A percentile compares a stretch with the other conserved stretches of the same genome.
These are phyloP conservation scores for Coniferiporia weirii DNA, from an alignment of 1,284 basidiomycete genomes.

Conservation along the genomic window DNA sequence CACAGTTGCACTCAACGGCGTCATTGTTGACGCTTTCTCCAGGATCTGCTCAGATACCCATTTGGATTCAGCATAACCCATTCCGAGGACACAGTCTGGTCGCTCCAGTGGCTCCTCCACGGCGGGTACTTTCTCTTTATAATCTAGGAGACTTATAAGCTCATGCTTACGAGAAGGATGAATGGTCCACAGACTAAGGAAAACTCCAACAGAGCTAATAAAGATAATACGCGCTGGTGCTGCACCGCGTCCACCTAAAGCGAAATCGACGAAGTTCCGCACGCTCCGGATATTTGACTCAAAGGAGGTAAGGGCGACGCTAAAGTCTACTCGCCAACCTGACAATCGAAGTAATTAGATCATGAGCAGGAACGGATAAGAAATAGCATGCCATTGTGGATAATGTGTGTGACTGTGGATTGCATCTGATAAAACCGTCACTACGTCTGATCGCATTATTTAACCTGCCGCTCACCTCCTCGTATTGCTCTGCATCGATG, in stretches of 20 bases:
- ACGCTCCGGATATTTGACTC: conserved; percentile 22
- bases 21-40: conserved; percentile 21
- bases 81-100: conserved; percentile 20
- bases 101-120: conserved; percentile 23
- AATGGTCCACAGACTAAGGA: conserved; percentile 22
- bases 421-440: not conserved
- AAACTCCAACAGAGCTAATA: conserved; percentile 30
- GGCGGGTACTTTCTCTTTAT: conserved; percentile 16
- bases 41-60: conserved; percentile 32
- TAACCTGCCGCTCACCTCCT: conserved; percentile 23
- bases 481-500: conserved; percentile 21
- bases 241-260: conserved; percentile 25
- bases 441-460: not conserved
- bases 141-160: conserved; percentile 16
- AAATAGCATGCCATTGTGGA: conserved; percentile 18
- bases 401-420: conserved; percentile 7
- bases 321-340: conserved; percentile 36
- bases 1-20: conserved; percentile 23
- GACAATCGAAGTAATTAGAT: not conserved
- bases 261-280: conserved; percentile 27
- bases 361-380: not conserved
- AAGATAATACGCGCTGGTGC: conserved; percentile 28
- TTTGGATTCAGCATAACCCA: conserved; percentile 33
- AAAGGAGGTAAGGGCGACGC: conserved; percentile 25
- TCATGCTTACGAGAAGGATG: too few relatives aligned